phyloP scores from a whole-genome alignment of 2,329 filamentous ascomycete genomes.

The Fusarium drepaniforme region DNA sequence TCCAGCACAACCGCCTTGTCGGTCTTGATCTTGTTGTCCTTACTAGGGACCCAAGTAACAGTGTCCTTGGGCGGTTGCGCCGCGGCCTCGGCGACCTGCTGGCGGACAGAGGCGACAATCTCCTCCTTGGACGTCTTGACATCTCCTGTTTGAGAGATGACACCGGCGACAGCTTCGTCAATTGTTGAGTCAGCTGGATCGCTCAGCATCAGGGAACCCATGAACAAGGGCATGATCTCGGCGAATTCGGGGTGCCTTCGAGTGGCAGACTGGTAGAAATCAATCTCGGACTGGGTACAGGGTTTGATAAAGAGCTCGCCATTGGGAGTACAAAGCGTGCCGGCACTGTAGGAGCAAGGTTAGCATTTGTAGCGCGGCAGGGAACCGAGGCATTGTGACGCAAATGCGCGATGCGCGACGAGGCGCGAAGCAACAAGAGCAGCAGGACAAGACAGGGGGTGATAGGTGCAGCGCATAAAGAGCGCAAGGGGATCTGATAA shows the following conservation, averaged over 20 bases:
- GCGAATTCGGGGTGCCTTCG: conserved; percentile 78
- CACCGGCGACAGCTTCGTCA: conserved; percentile 60
- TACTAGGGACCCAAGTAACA: conserved; percentile 61
- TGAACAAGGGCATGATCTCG: conserved; percentile 85
- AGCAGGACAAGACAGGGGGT: conserved; percentile 1
- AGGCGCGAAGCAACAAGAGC: neutral
- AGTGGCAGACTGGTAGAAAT: conserved; percentile 85
- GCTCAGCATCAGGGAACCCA: conserved; percentile 82
- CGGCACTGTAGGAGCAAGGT: conserved; percentile 72
- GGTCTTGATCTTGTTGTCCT: conserved; percentile 75
- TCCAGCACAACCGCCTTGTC: conserved; percentile 86
- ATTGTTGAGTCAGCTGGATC: conserved; percentile 63
- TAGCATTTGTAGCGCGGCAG: conserved; percentile 25
- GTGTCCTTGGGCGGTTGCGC: conserved; percentile 34
- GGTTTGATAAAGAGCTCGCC: conserved; percentile 95
- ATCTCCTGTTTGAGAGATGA: conserved; percentile 54
- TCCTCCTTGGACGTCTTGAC: conserved; percentile 49
- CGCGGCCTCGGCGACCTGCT: conserved; percentile 45
- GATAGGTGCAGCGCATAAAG: conserved; percentile 6
- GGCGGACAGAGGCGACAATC: conserved; percentile 48
- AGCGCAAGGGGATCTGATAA: conserved; percentile 41
- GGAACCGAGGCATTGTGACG: conserved; percentile 25
- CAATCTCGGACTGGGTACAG: conserved; percentile 86
- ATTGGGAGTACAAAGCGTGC: conserved; percentile 85
- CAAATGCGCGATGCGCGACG: conserved; percentile 20